Evolutionary conservation across 108 stramenopile genomes (phyloP).

Genomic region (Skeletonema potamos): DNA sequence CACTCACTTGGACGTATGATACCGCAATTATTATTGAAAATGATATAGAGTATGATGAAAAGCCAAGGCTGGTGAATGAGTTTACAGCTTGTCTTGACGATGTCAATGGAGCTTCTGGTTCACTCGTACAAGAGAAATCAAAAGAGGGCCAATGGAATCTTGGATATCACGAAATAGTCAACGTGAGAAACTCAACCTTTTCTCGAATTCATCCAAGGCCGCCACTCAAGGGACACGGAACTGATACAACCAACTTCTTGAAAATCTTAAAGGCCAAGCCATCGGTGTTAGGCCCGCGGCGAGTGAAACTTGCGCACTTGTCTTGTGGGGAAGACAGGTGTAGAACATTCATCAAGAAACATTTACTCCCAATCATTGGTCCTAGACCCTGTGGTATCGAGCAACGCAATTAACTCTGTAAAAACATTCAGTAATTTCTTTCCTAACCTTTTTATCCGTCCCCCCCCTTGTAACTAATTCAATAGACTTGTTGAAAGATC

Average conservation of each 20-base stretch:
- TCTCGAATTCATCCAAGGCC: conserved; percentile 19
- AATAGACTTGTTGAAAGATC: background rate
- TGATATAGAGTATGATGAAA: conserved; percentile 25
- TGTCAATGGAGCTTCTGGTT: conserved; percentile 8
- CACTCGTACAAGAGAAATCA: conserved; percentile 1
- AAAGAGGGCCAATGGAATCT: conserved; percentile 23
- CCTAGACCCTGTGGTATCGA: conserved; percentile 23
- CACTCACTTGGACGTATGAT: background rate
- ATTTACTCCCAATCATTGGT: conserved; percentile 33
- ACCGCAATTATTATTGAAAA: conserved; percentile 4
- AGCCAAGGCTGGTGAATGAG: conserved; percentile 25
- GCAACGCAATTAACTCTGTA: background rate
- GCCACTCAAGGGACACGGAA: conserved; percentile 4
- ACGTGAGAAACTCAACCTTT: conserved; percentile 6
- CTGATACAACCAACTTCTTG: conserved; percentile 23
- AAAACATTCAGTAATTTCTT: too few species aligned
- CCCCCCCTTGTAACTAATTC: background rate
- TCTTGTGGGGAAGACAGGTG: conserved; percentile 21
- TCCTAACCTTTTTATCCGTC: too few species aligned
- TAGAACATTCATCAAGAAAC: conserved; percentile 18
- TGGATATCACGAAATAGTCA: conserved; percentile 31
- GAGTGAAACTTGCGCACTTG: conserved; percentile 31
- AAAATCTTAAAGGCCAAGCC: conserved; percentile 9
- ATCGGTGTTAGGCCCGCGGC: background rate
- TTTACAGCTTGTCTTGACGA: conserved; percentile 15